Percentiles rank a stretch among this genome's conserved stretches.
Conservation (phyloP, 805 yeast species). For the Dipodascopsis tothii region DNA sequence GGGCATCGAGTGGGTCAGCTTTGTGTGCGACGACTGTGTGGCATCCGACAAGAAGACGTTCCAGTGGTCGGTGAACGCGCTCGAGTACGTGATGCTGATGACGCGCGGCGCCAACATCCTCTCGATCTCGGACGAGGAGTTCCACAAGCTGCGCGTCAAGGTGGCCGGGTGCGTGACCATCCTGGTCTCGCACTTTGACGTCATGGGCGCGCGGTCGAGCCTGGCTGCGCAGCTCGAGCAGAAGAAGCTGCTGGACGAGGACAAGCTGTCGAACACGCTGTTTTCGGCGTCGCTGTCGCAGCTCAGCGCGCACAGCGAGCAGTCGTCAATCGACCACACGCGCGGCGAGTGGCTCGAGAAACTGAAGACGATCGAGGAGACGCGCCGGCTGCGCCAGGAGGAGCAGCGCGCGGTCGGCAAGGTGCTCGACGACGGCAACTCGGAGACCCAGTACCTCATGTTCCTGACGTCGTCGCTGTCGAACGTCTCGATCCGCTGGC, state of each 20-base stretch:
- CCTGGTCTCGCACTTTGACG: slow-evolving; percentile 89
- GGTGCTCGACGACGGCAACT: slow-evolving; percentile 78
- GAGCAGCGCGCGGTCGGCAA: slow-evolving; percentile 64
- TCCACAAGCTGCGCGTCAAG: slow-evolving; percentile 59
- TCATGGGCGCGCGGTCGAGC: slow-evolving; percentile 93
- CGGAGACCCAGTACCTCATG: slow-evolving; percentile 79
- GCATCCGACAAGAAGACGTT: slow-evolving; percentile 88
- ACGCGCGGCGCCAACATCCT: slow-evolving; percentile 84
- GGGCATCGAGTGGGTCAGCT: slow-evolving; percentile 85
- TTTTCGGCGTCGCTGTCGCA: slow-evolving; percentile 38
- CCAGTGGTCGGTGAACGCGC: slow-evolving; percentile 91
- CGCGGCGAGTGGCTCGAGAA: slow-evolving; percentile 62
- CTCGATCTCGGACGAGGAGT: slow-evolving; percentile 70
- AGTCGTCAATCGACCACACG: slow-evolving; percentile 47
- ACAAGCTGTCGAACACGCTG: slow-evolving; percentile 31
- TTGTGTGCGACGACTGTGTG: slow-evolving; percentile 87
- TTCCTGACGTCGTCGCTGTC: slow-evolving; percentile 83
- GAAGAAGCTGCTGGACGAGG: slow-evolving; percentile 37
- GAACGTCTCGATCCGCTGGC: slow-evolving; percentile 92
- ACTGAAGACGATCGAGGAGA: slow-evolving; percentile 55
- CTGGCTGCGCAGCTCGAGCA: slow-evolving; percentile 47
- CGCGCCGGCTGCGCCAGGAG: slow-evolving; percentile 38
- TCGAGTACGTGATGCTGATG: slow-evolving; percentile 93
- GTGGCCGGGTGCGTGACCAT: slow-evolving; percentile 93
- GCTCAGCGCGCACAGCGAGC: slow-evolving; percentile 42